Evolutionary conservation across 805 yeast species (phyloP).

Genomic region (Monosporozyma siamensis): DNA sequence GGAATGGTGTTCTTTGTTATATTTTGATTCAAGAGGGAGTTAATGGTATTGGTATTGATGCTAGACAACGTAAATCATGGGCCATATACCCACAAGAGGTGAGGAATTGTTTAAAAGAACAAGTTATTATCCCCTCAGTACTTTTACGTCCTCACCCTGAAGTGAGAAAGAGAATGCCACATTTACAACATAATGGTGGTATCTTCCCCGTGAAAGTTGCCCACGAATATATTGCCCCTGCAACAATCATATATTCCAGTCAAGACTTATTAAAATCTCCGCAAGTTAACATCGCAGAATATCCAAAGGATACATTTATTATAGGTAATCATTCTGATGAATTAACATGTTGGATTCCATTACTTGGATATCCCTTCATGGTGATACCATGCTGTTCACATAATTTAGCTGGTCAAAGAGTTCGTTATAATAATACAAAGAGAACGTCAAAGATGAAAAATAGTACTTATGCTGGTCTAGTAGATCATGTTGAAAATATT

Average conservation of each 20-base stretch:
- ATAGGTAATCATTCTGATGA: constrained; percentile 96
- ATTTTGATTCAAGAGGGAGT: constrained; percentile 72
- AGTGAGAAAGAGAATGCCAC: constrained; percentile 43
- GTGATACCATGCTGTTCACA: constrained; percentile 96
- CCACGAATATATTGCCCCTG: constrained; percentile 41
- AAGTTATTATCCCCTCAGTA: constrained; percentile 72
- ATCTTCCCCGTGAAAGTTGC: constrained; percentile 30
- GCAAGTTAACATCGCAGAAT: constrained; percentile 53
- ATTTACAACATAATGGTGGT: constrained; percentile 51
- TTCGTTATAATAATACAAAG: constrained; percentile 47
- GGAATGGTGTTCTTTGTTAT: constrained; percentile 80
- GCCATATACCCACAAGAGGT: constrained; percentile 57
- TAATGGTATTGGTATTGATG: constrained; percentile 79
- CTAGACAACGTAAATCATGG: constrained; percentile 87
- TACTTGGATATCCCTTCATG: constrained; percentile 76
- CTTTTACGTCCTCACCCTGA: constrained; percentile 64
- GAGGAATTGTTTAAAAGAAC: constrained; percentile 52
- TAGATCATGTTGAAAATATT: constrained; percentile 70
- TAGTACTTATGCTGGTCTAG: constrained; percentile 77
- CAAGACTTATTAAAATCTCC: constrained; percentile 40
- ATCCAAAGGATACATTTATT: constrained; percentile 62
- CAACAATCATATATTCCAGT: constrained; percentile 29
- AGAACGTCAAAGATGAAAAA: constrained; percentile 16
- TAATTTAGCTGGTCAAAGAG: constrained; percentile 64
- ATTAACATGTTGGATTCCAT: constrained; percentile 89